Conservation (phyloP, 2,329 filamentous ascomycete species). For the Fusarium annulatum region DNA sequence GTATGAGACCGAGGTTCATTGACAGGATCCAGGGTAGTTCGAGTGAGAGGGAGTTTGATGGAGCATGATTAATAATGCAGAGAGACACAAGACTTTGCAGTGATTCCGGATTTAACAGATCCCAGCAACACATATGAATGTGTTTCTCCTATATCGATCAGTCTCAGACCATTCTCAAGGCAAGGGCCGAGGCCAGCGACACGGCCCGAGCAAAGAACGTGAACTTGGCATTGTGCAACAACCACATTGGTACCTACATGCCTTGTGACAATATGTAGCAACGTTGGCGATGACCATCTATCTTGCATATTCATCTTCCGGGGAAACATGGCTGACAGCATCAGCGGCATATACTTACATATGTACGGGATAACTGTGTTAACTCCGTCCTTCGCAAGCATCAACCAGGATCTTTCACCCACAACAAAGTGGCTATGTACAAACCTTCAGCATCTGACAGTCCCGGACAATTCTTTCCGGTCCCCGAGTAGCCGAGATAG, state of each 20-base stretch:
- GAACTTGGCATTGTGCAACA: background rate
- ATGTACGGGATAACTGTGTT: background rate
- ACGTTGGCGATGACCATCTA: constrained; percentile 28
- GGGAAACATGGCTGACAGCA: constrained; percentile 15
- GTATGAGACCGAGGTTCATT: constrained; percentile 31
- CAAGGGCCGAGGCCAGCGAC: constrained; percentile 2
- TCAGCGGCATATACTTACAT: constrained; percentile 10
- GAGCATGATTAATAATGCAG: constrained; percentile 21
- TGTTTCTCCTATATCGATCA: background rate
- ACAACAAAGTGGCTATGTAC: background rate
- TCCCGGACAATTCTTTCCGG: constrained; percentile 29
- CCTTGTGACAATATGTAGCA: constrained; percentile 18
- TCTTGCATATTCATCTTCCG: constrained; percentile 39
- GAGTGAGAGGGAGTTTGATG: constrained; percentile 18
- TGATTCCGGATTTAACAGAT: constrained; percentile 8
- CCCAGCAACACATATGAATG: constrained; percentile 19
- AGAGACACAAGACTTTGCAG: constrained; percentile 25
- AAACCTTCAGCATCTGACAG: constrained; percentile 17
- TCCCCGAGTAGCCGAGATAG: constrained; percentile 20
- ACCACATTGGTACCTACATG: background rate
- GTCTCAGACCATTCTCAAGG: background rate
- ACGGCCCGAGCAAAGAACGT: background rate
- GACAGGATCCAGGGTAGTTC: constrained; percentile 12
- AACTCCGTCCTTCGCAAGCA: constrained; percentile 18
- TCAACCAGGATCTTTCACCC: constrained; percentile 17